Evolutionary conservation across 106 monocot genomes (phyloP).

Genomic region (Allium cepa): DNA sequence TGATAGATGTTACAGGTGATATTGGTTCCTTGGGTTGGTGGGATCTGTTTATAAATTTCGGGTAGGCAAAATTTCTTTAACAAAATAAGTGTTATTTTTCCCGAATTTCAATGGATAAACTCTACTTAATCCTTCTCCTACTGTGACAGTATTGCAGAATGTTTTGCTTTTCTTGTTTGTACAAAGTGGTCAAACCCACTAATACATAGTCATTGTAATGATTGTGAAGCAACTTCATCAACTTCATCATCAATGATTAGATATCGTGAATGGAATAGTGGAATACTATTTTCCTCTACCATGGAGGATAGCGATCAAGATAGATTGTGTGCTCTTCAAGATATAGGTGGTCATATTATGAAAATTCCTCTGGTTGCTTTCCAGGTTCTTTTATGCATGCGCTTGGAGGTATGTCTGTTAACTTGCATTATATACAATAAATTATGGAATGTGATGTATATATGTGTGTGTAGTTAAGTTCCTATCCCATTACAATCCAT

Average conservation of each 20-base stretch:
- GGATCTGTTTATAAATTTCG: constrained; percentile 96
- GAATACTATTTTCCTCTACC: constrained; percentile 48
- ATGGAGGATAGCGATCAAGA: constrained; percentile 66
- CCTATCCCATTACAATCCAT: no score
- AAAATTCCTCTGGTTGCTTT: constrained; percentile 83
- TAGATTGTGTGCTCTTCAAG: constrained; percentile 65
- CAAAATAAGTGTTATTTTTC: not conserved
- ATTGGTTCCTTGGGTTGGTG: constrained; percentile 93
- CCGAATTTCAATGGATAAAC: not conserved
- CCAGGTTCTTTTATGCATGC: constrained; percentile 88
- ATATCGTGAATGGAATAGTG: constrained; percentile 78
- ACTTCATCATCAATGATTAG: constrained; percentile 32
- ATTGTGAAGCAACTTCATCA: constrained; percentile 76
- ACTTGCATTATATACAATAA: no score
- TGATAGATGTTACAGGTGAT: constrained; percentile 50
- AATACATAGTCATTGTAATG: constrained; percentile 63
- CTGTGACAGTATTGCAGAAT: constrained; percentile 75
- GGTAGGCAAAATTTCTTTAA: constrained; percentile 33
- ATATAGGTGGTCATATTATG: constrained; percentile 94
- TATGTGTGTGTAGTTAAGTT: no score
- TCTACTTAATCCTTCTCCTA: constrained; percentile 9
- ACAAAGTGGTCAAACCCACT: constrained; percentile 97
- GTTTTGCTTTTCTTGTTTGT: constrained; percentile 94
- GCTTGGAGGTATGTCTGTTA: constrained; percentile 55
- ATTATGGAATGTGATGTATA: no score